A percentile compares a stretch with the other conserved stretches of the same genome.
Conservation (phyloP, 345 rosid species). For the Arabidopsis suecica region DNA sequence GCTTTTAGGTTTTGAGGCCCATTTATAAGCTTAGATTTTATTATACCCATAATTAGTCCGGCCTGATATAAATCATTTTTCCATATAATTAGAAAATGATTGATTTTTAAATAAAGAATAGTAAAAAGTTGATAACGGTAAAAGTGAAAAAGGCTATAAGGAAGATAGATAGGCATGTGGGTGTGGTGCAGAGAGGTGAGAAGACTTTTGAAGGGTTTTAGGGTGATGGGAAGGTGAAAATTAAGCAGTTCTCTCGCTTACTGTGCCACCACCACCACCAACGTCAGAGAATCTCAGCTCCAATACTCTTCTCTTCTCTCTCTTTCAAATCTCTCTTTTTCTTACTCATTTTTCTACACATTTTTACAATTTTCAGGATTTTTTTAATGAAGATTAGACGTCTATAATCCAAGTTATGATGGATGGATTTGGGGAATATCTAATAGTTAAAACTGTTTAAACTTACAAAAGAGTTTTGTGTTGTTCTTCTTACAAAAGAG, state of each 20-base stretch:
- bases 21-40: neutral
- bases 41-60: neutral
- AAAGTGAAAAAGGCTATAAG: constrained; percentile 29
- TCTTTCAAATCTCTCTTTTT: constrained; percentile 19
- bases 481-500: neutral
- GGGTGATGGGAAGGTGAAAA: constrained; percentile 36
- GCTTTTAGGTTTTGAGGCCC: constrained; percentile 5
- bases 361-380: neutral
- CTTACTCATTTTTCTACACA: too few relatives aligned
- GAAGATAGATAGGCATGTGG: constrained; percentile 39
- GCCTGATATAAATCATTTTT: neutral
- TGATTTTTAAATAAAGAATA: neutral
- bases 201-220: constrained; percentile 22
- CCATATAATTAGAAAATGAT: neutral
- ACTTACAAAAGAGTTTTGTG: too few relatives aligned
- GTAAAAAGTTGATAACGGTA: constrained; percentile 34
- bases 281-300: constrained; percentile 29
- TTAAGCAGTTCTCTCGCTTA: constrained; percentile 15
- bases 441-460: neutral
- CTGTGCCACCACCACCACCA: constrained; percentile 12
- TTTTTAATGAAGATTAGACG: too few relatives aligned
- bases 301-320: constrained; percentile 2
- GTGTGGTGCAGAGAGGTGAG: constrained; percentile 37
- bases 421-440: neutral
- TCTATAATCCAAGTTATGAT: neutral